These are phyloP conservation scores for Saccharomyces mikatae DNA, from an alignment of 805 yeast genomes.

Conservation along the genomic window DNA sequence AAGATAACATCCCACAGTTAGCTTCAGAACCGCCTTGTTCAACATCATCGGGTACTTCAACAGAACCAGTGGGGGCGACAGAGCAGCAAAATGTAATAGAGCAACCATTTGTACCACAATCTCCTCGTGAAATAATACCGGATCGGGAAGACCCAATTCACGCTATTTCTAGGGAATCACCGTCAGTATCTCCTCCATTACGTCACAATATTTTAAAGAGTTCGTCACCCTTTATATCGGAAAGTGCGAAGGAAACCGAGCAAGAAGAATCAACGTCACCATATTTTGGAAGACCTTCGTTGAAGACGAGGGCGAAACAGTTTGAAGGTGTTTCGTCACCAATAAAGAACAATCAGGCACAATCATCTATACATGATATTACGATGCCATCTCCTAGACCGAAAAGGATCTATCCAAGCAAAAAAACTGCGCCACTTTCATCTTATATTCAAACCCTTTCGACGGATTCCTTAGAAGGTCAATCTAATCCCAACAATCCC, in stretches of 20 bases:
- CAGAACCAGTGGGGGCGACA: background rate
- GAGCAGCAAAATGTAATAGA: background rate
- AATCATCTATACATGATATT: background rate
- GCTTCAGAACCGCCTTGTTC: conserved; percentile 5
- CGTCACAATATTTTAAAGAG: background rate
- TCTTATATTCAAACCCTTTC: background rate
- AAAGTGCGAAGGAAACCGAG: background rate
- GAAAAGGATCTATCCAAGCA: background rate
- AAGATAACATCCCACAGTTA: background rate
- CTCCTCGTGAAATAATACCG: background rate
- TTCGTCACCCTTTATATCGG: background rate
- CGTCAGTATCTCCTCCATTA: background rate
- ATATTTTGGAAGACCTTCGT: conserved; percentile 7
- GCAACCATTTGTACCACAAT: background rate
- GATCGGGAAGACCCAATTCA: background rate
- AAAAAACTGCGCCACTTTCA: background rate
- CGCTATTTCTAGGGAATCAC: background rate
- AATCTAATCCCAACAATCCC: background rate
- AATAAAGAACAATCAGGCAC: background rate
- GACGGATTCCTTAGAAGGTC: background rate
- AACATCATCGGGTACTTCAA: background rate
- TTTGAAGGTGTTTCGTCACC: background rate
- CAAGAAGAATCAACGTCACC: conserved; percentile 7
- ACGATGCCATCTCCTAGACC: background rate
- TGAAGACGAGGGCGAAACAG: conserved; percentile 1